Base-by-base conservation (phyloP, 352 stramenopile genomes). In the Peronospora destructor region DNA sequence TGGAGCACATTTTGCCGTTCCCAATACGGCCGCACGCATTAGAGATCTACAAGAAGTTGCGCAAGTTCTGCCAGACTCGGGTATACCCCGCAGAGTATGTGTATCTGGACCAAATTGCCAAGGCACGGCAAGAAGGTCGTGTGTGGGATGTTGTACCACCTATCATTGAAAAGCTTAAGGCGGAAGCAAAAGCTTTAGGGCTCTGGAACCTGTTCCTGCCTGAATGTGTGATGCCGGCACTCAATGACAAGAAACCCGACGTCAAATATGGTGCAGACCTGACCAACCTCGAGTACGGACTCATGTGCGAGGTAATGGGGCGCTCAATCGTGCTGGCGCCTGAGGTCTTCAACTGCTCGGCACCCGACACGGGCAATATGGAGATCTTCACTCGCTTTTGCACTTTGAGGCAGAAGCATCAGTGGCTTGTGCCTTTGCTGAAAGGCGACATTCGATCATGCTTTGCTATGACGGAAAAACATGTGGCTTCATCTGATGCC, bases 311-410 rank as follows among this genome's bases (percentile, higher is more conserved):
- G 66, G 66, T 96, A 11, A 98, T 98, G 91, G 96, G 95, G 25
- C 71, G 76, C 12, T 94, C 81, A 5, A 61, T 92, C 2, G 53
- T 96, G 23, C 45, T 98, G 12, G 93, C 84, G 1, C 85, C 94
- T 5, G 91, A 98, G 61, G 89, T 96, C 4, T 98, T 97, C 68
- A 98, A 99, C 75, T 98, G 94, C 72, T 89, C 79, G 38, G 95
- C 95, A 6, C 95, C 95, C 0, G 95, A 99, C 66, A 98, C 95
- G 6, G 96, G 95, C 32, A 99, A 99, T 75, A 99, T 99, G 96
- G 94, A 99, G 69, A 95, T 98, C 26, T 69, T 98, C n/a, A 71
- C 93, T 23, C 77, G 75, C 40, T 98, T 97, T 56, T 95, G 85
- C 37, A 98, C 86, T 0, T 59, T 84, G 1, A 77, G 86, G 45